These are phyloP conservation scores for Orychophragmus violaceus DNA, from an alignment of 345 rosid genomes.

Conservation along the genomic window DNA sequence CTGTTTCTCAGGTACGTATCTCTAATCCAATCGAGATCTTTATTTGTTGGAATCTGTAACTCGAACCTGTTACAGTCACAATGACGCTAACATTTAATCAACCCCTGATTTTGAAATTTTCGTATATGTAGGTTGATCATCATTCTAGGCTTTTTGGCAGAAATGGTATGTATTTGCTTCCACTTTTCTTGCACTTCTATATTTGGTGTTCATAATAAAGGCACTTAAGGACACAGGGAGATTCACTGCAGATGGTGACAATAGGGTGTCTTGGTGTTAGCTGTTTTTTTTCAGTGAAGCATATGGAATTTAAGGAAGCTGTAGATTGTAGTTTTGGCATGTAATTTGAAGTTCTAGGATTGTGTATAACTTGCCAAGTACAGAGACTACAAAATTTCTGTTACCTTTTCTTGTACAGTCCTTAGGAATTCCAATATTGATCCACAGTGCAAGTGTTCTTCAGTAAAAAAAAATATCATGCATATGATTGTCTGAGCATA, in stretches of 20 bases:
- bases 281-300: background rate
- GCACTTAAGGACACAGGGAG: background rate
- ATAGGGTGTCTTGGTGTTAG: constrained; percentile 1
- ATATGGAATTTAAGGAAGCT: background rate
- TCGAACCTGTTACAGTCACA: background rate
- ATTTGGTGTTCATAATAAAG: background rate
- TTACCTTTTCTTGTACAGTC: background rate
- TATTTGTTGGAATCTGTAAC: background rate
- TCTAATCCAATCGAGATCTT: constrained; percentile 13
- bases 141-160: constrained; percentile 58
- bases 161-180: constrained; percentile 55
- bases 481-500: background rate
- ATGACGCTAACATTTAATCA: background rate
- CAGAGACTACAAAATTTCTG: background rate
- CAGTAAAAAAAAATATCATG: background rate
- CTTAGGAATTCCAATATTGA: background rate
- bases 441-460: background rate
- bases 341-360: background rate
- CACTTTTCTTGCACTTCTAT: background rate
- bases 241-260: background rate
- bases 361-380: constrained; percentile 2
- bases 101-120: background rate
- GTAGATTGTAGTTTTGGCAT: background rate
- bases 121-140: constrained; percentile 53
- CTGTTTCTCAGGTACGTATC: constrained; percentile 74